A percentile compares a stretch with the other conserved stretches of the same genome.
phyloP scores from a whole-genome alignment of 306 rosid species.

The Cicer pinnatifidum region DNA sequence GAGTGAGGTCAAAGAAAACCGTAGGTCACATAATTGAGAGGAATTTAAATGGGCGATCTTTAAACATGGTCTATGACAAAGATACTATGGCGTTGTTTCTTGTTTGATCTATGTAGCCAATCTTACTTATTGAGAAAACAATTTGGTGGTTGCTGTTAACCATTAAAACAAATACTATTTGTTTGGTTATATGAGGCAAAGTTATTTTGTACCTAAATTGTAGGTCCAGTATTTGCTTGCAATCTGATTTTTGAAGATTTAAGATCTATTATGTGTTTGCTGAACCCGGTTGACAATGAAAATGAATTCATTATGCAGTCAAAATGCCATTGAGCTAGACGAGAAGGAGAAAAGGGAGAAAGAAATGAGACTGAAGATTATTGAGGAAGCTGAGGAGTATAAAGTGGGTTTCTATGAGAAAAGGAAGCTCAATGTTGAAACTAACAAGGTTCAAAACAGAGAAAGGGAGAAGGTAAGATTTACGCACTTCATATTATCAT shows the following conservation, averaged over 20 bases:
- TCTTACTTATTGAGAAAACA: not conserved
- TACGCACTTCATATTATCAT: not conserved
- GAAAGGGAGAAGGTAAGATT: slow-evolving; percentile 88
- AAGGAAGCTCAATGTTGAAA: slow-evolving; percentile 80
- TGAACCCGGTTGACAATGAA: slow-evolving; percentile 30
- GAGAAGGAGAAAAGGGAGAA: slow-evolving; percentile 94
- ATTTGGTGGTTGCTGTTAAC: not conserved
- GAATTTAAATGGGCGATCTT: not conserved
- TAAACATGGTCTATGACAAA: slow-evolving; percentile 3
- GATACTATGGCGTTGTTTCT: not conserved
- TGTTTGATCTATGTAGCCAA: not conserved
- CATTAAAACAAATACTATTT: slow-evolving; percentile 19
- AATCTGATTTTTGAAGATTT: slow-evolving; percentile 23
- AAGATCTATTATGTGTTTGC: slow-evolving; percentile 21
- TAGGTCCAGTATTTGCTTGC: slow-evolving; percentile 32
- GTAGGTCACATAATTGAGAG: not conserved
- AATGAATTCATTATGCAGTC: slow-evolving; percentile 58
- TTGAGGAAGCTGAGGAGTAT: slow-evolving; percentile 95
- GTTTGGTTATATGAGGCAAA: slow-evolving; percentile 9
- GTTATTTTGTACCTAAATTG: slow-evolving; percentile 28
- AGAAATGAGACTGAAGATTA: slow-evolving; percentile 76
- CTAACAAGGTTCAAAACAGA: slow-evolving; percentile 75
- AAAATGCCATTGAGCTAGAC: slow-evolving; percentile 80
- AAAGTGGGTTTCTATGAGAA: slow-evolving; percentile 85
- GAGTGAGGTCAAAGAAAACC: not conserved